phyloP scores from a whole-genome alignment of 192 early-diverging fungal species.

The Borealophlyctis nickersoniae region DNA sequence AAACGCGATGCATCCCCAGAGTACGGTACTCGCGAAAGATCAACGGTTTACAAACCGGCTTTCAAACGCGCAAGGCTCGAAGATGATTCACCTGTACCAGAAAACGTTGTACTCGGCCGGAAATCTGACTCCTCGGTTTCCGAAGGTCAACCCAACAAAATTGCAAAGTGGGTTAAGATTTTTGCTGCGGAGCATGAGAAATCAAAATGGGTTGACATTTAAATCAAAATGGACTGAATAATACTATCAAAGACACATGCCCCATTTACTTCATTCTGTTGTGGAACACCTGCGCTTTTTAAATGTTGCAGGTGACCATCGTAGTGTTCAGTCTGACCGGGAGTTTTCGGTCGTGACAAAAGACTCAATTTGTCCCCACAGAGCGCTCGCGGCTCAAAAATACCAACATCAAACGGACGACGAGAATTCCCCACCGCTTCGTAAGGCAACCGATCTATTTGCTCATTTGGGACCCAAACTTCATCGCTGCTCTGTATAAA shows the following conservation, averaged over 20 bases:
- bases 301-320: background rate
- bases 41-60: too few species aligned
- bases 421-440: constrained; percentile 6
- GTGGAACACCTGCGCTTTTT: constrained; percentile 5
- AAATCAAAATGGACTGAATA: background rate
- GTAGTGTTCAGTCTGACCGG: background rate
- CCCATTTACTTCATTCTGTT: background rate
- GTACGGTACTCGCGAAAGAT: too few species aligned
- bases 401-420: background rate
- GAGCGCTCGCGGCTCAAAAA: background rate
- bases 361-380: background rate
- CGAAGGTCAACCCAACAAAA: too few species aligned
- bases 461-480: background rate
- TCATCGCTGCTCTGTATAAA: background rate
- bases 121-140: too few species aligned
- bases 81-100: too few species aligned
- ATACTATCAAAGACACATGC: background rate
- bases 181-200: too few species aligned
- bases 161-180: too few species aligned
- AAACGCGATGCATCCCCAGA: too few species aligned
- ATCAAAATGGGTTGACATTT: too few species aligned
- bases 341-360: background rate
- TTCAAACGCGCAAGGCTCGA: too few species aligned
- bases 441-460: background rate
- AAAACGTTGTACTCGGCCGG: too few species aligned